These are phyloP conservation scores for Jamesozyma lodderae DNA, from an alignment of 805 yeast species.

Conservation along the genomic window DNA sequence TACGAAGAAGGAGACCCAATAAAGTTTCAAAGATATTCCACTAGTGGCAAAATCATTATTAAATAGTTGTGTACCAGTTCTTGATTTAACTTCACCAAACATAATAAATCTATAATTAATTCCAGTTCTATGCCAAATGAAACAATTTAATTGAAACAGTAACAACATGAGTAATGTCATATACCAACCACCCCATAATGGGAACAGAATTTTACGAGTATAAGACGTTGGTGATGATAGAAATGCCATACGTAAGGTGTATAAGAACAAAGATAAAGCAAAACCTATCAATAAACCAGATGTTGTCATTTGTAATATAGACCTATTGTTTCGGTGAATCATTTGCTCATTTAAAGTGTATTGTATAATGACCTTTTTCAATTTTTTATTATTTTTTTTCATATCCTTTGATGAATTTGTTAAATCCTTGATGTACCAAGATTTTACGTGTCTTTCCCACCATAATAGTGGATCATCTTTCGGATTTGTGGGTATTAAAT, in stretches of 20 bases:
- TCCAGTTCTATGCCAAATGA: conserved; percentile 62
- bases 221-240: conserved; percentile 32
- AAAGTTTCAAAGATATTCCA: conserved; percentile 37
- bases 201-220: conserved; percentile 51
- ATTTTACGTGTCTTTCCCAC: conserved; percentile 27
- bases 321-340: conserved; percentile 29
- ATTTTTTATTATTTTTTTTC: conserved; percentile 21
- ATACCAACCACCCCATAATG: conserved; percentile 90
- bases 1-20: conserved; percentile 53
- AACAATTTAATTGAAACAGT: conserved; percentile 60
- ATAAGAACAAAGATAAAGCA: conserved; percentile 56
- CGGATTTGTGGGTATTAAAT: conserved; percentile 14
- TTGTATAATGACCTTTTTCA: conserved; percentile 24
- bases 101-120: conserved; percentile 89
- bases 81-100: conserved; percentile 59
- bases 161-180: conserved; percentile 50
- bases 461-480: conserved; percentile 23
- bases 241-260: conserved; percentile 48
- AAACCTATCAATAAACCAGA: conserved; percentile 67
- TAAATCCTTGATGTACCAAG: conserved; percentile 34
- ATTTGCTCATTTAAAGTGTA: conserved; percentile 27
- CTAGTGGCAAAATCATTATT: conserved; percentile 32
- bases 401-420: conserved; percentile 21
- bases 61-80: conserved; percentile 36
- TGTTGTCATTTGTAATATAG: conserved; percentile 38